A percentile compares a stretch with the other conserved stretches of the same genome.
phyloP scores from a whole-genome alignment of 148 eudicot genomes.

The Persicaria tinctoria region DNA sequence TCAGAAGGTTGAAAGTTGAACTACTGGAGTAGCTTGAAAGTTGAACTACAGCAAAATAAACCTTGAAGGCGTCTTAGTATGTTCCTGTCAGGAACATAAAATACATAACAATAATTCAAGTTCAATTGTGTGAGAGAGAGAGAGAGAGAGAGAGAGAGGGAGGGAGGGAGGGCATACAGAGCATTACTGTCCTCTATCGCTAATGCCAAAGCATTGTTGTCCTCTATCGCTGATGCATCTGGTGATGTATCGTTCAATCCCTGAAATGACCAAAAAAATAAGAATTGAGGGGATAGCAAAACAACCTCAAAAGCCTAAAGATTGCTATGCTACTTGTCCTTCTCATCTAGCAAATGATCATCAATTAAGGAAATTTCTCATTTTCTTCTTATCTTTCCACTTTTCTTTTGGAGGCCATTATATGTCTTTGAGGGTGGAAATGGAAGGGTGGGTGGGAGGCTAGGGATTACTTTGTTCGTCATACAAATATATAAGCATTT shows the following conservation, averaged over 20 bases:
- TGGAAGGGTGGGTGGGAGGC: not conserved
- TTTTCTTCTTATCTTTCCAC: not conserved
- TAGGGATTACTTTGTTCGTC: not conserved
- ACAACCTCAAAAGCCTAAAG: not conserved
- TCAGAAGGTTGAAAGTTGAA: too few species aligned
- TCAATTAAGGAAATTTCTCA: not conserved
- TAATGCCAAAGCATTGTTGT: slow-evolving; percentile 85
- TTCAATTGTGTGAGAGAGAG: too few species aligned
- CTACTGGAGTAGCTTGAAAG: too few species aligned
- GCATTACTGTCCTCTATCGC: too few species aligned
- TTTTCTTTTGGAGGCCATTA: not conserved
- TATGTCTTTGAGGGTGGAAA: too few species aligned
- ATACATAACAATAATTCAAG: too few species aligned
- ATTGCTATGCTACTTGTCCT: not conserved
- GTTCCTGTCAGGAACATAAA: too few species aligned
- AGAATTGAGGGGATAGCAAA: not conserved
- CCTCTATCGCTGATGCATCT: slow-evolving; percentile 72
- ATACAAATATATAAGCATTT: not conserved
- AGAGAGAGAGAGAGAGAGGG: too few species aligned
- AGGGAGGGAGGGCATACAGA: too few species aligned
- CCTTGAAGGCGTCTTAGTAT: too few species aligned
- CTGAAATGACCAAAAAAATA: slow-evolving; percentile 27
- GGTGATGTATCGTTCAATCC: slow-evolving; percentile 54
- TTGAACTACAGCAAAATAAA: too few species aligned
- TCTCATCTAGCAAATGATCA: not conserved